A percentile compares a stretch with the other conserved stretches of the same genome.
phyloP scores from a whole-genome alignment of 1,284 basidiomycete genomes.

The Meira nashicola region DNA sequence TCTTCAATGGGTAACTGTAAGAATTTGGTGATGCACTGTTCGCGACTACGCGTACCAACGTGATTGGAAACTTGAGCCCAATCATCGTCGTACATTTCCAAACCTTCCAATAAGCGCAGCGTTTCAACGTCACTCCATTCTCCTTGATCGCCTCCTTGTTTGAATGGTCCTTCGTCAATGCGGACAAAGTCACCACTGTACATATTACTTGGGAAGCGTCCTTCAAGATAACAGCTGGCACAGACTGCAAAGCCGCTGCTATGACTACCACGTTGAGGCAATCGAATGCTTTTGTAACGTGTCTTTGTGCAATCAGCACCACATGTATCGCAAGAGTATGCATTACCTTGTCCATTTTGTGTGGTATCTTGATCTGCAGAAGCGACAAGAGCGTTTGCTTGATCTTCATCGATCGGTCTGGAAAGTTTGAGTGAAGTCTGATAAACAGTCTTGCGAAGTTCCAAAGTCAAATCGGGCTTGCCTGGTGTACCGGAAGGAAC shows the following conservation, averaged over 20 bases:
- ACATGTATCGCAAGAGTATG: conserved; percentile 86
- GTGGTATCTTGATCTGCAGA: conserved; percentile 59
- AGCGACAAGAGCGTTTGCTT: conserved; percentile 42
- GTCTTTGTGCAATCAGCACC: conserved; percentile 82
- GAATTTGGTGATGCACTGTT: conserved; percentile 94
- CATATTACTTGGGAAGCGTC: conserved; percentile 91
- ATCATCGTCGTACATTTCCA: conserved; percentile 98
- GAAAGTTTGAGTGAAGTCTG: conserved; percentile 48
- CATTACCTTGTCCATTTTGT: conserved; percentile 54
- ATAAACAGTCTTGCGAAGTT: conserved; percentile 48
- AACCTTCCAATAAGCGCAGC: conserved; percentile 79
- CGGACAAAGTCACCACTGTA: conserved; percentile 97
- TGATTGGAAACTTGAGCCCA: conserved; percentile 89
- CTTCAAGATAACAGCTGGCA: conserved; percentile 77
- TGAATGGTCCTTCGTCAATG: conserved; percentile 60
- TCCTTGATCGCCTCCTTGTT: conserved; percentile 56
- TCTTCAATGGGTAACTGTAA: conserved; percentile 95
- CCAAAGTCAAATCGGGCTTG: conserved; percentile 54
- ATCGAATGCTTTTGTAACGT: conserved; percentile 86
- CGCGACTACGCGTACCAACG: conserved; percentile 80
- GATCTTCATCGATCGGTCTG: conserved; percentile 38
- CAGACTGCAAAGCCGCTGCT: conserved; percentile 74
- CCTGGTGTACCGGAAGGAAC: neutral
- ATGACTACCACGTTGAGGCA: conserved; percentile 10
- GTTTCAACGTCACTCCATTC: conserved; percentile 91